These are phyloP conservation scores for Teunomyces atbi DNA, from an alignment of 805 yeast genomes.

Conservation along the genomic window DNA sequence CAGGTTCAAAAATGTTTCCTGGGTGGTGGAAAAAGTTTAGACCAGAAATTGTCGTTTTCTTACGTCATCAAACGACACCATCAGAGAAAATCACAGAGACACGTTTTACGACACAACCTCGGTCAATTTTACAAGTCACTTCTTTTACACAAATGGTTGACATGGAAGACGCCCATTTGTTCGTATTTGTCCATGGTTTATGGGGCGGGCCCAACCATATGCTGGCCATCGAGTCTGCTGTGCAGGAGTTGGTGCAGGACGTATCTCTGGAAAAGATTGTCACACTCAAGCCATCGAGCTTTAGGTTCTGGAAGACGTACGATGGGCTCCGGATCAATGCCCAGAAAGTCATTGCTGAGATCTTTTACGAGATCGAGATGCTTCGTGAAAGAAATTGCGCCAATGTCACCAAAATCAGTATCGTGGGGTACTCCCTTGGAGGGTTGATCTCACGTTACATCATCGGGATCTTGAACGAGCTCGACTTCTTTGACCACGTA, in stretches of 20 bases:
- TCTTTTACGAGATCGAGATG: slow-evolving; percentile 40
- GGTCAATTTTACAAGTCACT: background rate
- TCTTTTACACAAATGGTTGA: too few species aligned
- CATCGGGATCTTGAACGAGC: slow-evolving; percentile 33
- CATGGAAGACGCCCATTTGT: slow-evolving; percentile 29
- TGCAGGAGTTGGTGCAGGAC: slow-evolving; percentile 23
- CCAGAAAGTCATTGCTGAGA: slow-evolving; percentile 33
- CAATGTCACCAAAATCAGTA: slow-evolving; percentile 34
- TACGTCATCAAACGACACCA: background rate
- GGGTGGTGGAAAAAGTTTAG: background rate
- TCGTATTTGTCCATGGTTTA: slow-evolving; percentile 42
- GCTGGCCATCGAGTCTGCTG: slow-evolving; percentile 33
- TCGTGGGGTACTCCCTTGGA: slow-evolving; percentile 43
- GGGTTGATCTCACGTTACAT: slow-evolving; percentile 43
- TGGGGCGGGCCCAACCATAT: slow-evolving; percentile 46
- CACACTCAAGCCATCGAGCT: slow-evolving; percentile 37
- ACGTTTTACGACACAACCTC: background rate
- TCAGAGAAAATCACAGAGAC: background rate
- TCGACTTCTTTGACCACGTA: slow-evolving; percentile 35
- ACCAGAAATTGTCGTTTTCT: background rate
- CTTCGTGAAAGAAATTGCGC: slow-evolving; percentile 26
- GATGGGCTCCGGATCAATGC: slow-evolving; percentile 41
- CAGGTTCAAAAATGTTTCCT: too few species aligned
- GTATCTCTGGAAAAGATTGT: slow-evolving; percentile 27
- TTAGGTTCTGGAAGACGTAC: slow-evolving; percentile 44